Base-by-base conservation (phyloP, 768 basidiomycete species). In the Podaxis sp. region DNA sequence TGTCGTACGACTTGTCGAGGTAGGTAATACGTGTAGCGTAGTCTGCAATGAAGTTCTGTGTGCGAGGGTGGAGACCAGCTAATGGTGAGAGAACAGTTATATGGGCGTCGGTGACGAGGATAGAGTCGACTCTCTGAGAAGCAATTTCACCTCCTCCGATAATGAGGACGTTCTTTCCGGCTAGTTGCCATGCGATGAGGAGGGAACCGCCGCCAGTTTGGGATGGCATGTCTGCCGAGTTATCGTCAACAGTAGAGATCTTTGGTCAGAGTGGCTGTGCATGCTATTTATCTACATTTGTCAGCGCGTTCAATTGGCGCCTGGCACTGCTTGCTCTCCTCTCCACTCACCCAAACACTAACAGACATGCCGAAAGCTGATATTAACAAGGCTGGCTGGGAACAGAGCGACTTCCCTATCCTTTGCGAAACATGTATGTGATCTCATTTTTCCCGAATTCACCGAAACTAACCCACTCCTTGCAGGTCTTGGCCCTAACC, bases 91-190 rank as follows among this genome's bases (percentile, higher is more conserved):
- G 77, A 72, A 99, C 76, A 7, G 87, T 88, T 70, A 98, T 85
- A 41, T 77, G 77, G 0, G 93, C 93, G 65, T 91, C 91, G 8
- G 95, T 87, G 58, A 80, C 80, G 66, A 99, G 88, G 67, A 96
- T 83, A 66, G 93, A 91, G 70, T 91, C 88, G 59, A 99, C 83
- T 58, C 97, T 87, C 56, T 91, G 87, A 2, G 94, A 88, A 2
- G 95, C 96, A 56, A 99, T 91, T 63, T 90, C 87, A 53, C 97
- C 97, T 8, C 96, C 97, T 48, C 97, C 97, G 67, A 99, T 86
- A 68, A 99, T 85, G 70, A 99, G 89, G 51, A 97, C 93, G 20
- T 79, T 82, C 68, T 91, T 94, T 67, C 82, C 77, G 62, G 85
- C 87, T 73, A 99, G 89, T 74, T 96, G 95, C 91, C 93, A 97